Evolutionary conservation across 2,329 filamentous ascomycete species (phyloP), one percentile per base, ranked within the genome.

Genomic region (Aspergillus awamori): DNA sequence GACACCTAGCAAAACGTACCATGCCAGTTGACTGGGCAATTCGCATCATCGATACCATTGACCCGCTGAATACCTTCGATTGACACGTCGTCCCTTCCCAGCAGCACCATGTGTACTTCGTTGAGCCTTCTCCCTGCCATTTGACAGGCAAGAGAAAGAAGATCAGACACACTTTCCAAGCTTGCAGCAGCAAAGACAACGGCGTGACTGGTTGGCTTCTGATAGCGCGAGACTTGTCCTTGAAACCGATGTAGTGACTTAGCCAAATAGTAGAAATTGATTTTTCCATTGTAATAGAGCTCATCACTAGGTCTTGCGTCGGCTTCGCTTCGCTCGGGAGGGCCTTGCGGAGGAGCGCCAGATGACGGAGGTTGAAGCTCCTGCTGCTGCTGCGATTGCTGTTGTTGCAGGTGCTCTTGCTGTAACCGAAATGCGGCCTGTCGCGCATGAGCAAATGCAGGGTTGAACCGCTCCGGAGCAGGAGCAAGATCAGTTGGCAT

Each of bases 131-230:
- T 84, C 22, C 76, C 75, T 6, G 88, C 88, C 93, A 97, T 97
- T 69, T 91, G 86, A 75, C 95, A 98, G 5, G 93, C 92, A 72
- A 97, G 81, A 0, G 93, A 92, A 33, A 97, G 79, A 57, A 97
- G 74, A 33, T 85, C 84, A 0, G 91, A 84, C 15, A 88, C 86
- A 71, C 91, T 95, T 73, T 85, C 85, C 54, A 96, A 77, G 63
- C 84, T 93, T 0, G 91, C 88, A 3, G 90, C 88, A 4, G 88
- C 89, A 72, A 97, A 97, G 3, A 97, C 76, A 15, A 97, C 84
- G 24, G 66, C 65, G 53, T 56, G 64, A 69, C 93, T 93, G 54
- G 84, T 84, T 70, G 90, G 91, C 39, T 77, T 33, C 72, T 64
- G 36, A 57, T 79, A 79, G 53, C 77, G 75, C 4, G 87, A 87